These are phyloP conservation scores for Kuraishia capsulata DNA, from an alignment of 805 yeast species.

Conservation along the genomic window DNA sequence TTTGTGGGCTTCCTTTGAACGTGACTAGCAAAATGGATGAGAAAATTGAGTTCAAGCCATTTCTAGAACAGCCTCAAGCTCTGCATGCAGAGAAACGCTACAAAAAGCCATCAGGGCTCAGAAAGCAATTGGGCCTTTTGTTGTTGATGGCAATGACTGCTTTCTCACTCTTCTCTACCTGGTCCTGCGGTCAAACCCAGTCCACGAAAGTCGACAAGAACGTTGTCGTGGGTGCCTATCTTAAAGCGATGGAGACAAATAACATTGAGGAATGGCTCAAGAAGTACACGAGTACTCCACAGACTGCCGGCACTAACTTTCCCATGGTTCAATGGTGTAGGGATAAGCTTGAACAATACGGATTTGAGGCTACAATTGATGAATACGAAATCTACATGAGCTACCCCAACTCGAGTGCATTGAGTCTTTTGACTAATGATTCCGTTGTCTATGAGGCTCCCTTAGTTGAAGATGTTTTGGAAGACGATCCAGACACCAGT, in stretches of 20 bases:
- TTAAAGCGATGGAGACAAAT: constrained; percentile 21
- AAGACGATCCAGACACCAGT: constrained; percentile 33
- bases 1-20: too few species aligned
- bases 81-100: too few species aligned
- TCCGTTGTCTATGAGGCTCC: constrained; percentile 41
- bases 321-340: constrained; percentile 47
- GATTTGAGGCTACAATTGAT: constrained; percentile 42
- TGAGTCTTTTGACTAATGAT: constrained; percentile 26
- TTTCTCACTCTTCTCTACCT: too few species aligned
- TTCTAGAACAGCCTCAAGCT: too few species aligned
- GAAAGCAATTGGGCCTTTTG: too few species aligned
- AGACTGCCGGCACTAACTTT: constrained; percentile 44
- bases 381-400: constrained; percentile 50
- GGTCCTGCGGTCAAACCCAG: too few species aligned
- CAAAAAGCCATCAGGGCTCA: too few species aligned
- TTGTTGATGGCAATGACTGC: too few species aligned
- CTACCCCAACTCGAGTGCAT: constrained; percentile 36
- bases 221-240: constrained; percentile 6
- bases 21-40: too few species aligned
- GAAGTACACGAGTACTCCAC: constrained; percentile 42
- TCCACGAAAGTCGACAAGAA: constrained; percentile 3
- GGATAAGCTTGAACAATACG: constrained; percentile 49
- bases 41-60: too few species aligned
- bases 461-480: constrained; percentile 37
- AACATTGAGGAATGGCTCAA: constrained; percentile 45